A percentile compares a stretch with the other conserved stretches of the same genome.
Evolutionary conservation across 768 basidiomycete species (phyloP).

Genomic region (Naganishia onofrii): DNA sequence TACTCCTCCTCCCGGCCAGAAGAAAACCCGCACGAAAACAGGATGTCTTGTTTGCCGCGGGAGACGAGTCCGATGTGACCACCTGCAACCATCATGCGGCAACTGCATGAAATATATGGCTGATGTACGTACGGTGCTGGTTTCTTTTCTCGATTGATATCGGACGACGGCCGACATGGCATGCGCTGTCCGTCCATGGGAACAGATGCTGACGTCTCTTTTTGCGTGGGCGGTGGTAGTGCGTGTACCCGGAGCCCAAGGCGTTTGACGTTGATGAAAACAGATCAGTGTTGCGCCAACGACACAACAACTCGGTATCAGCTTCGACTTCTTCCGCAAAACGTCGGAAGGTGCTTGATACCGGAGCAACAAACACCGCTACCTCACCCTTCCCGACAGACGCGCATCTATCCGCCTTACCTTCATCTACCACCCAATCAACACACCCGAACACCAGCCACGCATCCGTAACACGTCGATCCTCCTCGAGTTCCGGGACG

Average conservation of each 20-base stretch:
- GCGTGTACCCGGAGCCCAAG: background rate
- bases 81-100: background rate
- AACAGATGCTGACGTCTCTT: no score
- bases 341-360: background rate
- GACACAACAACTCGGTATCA: background rate
- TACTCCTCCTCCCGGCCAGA: background rate
- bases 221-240: no score
- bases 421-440: no score
- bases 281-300: background rate
- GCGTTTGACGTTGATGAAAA: background rate
- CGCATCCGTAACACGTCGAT: background rate
- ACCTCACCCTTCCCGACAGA: background rate
- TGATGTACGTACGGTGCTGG: background rate
- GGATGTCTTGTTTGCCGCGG: constrained; percentile 4
- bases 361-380: background rate
- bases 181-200: no score
- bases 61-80: background rate
- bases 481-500: background rate
- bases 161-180: no score
- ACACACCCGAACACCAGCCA: no score
- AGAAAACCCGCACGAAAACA: background rate
- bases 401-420: background rate
- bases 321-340: background rate
- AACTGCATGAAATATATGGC: constrained; percentile 3
- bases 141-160: background rate